Evolutionary conservation across 2,329 filamentous ascomycete genomes (phyloP).

Genomic region (Colletotrichum cordylinicola): DNA sequence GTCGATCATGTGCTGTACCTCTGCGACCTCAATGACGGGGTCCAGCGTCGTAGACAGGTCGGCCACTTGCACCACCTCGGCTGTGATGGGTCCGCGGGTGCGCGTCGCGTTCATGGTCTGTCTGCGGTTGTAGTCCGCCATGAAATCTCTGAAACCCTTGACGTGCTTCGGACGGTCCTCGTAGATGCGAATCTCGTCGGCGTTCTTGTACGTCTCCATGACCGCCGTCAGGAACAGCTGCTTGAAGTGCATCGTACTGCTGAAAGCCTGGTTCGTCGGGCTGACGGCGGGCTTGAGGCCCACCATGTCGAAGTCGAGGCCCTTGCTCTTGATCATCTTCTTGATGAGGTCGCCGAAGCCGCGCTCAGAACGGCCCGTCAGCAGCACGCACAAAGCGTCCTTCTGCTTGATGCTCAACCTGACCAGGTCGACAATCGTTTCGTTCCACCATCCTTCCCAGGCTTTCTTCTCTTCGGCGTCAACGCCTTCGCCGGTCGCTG

Average conservation of each 20-base stretch:
- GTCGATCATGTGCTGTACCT: conserved; percentile 90
- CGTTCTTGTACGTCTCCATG: conserved; percentile 83
- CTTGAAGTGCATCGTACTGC: conserved; percentile 91
- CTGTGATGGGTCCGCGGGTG: conserved; percentile 70
- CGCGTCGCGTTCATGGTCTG: conserved; percentile 45
- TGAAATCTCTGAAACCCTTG: conserved; percentile 84
- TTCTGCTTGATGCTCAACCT: conserved; percentile 82
- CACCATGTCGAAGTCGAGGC: conserved; percentile 86
- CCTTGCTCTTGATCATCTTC: conserved; percentile 79
- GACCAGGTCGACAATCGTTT: conserved; percentile 83
- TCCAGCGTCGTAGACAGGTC: conserved; percentile 78
- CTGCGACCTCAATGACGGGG: conserved; percentile 78
- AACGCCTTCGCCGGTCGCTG: conserved; percentile 82
- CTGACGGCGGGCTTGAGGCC: conserved; percentile 86
- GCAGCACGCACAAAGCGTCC: conserved; percentile 81
- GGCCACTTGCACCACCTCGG: conserved; percentile 86
- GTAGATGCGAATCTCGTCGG: conserved; percentile 82
- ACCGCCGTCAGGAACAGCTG: conserved; percentile 81
- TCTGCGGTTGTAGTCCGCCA: conserved; percentile 75
- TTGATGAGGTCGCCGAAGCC: conserved; percentile 81
- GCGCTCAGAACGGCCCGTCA: conserved; percentile 84
- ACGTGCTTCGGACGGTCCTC: conserved; percentile 73
- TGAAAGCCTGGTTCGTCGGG: conserved; percentile 79
- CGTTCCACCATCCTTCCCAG: conserved; percentile 98
- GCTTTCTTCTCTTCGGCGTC: conserved; percentile 82